These are phyloP conservation scores for Aegle marmelos DNA, from an alignment of 345 rosid species.

Conservation along the genomic window DNA sequence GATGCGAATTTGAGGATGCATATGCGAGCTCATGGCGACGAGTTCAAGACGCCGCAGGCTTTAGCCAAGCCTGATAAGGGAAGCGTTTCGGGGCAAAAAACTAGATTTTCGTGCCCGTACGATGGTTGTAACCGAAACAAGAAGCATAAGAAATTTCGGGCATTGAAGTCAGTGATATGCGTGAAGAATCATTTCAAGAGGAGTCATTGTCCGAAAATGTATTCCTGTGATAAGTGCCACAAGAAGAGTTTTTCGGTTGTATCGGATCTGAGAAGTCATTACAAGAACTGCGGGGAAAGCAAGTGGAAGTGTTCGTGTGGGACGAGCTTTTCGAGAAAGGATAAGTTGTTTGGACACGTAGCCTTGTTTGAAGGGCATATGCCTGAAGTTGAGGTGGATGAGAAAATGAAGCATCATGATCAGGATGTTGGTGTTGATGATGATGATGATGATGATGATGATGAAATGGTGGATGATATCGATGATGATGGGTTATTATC, in stretches of 20 bases:
- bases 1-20: constrained; percentile 81
- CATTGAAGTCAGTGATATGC: constrained; percentile 59
- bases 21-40: constrained; percentile 77
- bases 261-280: constrained; percentile 63
- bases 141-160: constrained; percentile 51
- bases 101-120: constrained; percentile 63
- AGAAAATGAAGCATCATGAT: constrained; percentile 19
- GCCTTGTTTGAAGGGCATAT: constrained; percentile 75
- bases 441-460: constrained; percentile 22
- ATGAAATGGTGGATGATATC: constrained; percentile 1
- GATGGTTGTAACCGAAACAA: constrained; percentile 60
- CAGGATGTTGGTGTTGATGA: constrained; percentile 7
- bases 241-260: constrained; percentile 62
- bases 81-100: constrained; percentile 6
- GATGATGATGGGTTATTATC: constrained; percentile 16
- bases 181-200: constrained; percentile 76
- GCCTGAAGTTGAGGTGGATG: constrained; percentile 43
- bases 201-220: constrained; percentile 78
- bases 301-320: constrained; percentile 73
- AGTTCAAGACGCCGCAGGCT: constrained; percentile 63
- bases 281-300: constrained; percentile 63
- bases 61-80: constrained; percentile 38
- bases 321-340: constrained; percentile 66
- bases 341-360: constrained; percentile 71
- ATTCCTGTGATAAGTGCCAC: constrained; percentile 50